phyloP scores from a whole-genome alignment of 495 filamentous ascomycete species.

The Neurospora pannonica region DNA sequence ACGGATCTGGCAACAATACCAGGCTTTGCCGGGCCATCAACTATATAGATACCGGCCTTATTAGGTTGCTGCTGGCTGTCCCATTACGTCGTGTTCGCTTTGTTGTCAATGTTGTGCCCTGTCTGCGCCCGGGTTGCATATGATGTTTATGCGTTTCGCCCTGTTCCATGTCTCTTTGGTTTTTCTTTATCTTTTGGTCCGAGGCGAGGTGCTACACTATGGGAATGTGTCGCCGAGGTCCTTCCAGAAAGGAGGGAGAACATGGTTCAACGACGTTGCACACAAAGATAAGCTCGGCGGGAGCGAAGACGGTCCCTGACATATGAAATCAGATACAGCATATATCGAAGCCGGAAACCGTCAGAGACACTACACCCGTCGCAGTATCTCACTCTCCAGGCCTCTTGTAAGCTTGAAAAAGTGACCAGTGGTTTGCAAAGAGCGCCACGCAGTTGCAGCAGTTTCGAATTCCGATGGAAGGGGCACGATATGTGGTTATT shows the following conservation, averaged over 20 bases:
- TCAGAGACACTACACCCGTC: background rate
- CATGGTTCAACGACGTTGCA: background rate
- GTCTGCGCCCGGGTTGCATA: background rate
- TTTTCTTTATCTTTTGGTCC: background rate
- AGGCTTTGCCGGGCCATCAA: background rate
- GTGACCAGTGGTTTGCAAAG: background rate
- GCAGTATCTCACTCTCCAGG: no score
- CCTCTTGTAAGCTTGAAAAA: background rate
- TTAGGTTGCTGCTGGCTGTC: background rate
- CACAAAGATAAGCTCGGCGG: background rate
- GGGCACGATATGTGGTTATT: background rate
- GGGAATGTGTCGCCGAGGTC: background rate
- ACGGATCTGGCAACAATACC: background rate
- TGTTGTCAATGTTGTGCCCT: background rate
- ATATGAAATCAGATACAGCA: background rate
- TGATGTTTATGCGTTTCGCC: background rate
- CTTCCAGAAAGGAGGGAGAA: background rate
- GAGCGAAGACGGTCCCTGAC: background rate
- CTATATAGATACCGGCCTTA: background rate
- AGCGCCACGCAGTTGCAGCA: background rate
- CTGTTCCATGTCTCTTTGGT: background rate
- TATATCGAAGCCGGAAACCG: background rate
- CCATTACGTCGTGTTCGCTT: background rate
- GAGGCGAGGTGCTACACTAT: background rate
- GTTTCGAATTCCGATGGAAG: background rate